These are phyloP conservation scores for Populus tomentosa DNA, from an alignment of 441 rosid species.

Conservation along the genomic window DNA sequence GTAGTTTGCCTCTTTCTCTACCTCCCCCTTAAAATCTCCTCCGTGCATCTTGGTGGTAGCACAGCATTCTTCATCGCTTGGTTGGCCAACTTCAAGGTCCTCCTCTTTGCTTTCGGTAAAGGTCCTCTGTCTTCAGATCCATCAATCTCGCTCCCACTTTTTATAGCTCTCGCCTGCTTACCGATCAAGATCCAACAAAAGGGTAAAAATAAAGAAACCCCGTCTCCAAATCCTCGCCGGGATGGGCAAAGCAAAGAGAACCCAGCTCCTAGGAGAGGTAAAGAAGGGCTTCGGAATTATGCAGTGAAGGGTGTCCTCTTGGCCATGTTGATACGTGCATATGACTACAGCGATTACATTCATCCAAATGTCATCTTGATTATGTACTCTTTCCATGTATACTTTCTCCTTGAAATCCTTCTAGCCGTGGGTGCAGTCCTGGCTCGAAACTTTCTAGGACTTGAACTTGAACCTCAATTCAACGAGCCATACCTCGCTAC, in stretches of 20 bases:
- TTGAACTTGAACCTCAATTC: slow-evolving; percentile 63
- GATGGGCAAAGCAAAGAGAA: background rate
- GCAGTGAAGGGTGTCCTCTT: slow-evolving; percentile 22
- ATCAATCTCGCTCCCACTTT: slow-evolving; percentile 36
- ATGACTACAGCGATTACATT: slow-evolving; percentile 22
- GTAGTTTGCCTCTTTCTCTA: slow-evolving; percentile 32
- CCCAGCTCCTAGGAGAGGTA: background rate
- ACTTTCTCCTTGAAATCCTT: slow-evolving; percentile 26
- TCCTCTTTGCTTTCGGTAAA: slow-evolving; percentile 56
- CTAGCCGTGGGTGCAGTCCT: slow-evolving; percentile 22
- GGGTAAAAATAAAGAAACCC: slow-evolving; percentile 8
- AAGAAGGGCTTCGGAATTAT: slow-evolving; percentile 17
- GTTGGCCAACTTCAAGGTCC: slow-evolving; percentile 67
- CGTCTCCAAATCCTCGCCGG: background rate
- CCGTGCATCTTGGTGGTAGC: slow-evolving; percentile 31
- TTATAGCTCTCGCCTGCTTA: slow-evolving; percentile 46
- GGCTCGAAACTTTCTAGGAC: slow-evolving; percentile 36
- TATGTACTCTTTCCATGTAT: slow-evolving; percentile 37
- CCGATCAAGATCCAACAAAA: slow-evolving; percentile 37
- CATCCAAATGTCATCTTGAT: slow-evolving; percentile 25
- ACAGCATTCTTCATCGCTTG: slow-evolving; percentile 51
- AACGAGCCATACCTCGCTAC: slow-evolving; percentile 67
- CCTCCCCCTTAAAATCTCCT: slow-evolving; percentile 49
- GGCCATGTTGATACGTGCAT: slow-evolving; percentile 6
- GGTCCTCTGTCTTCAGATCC: slow-evolving; percentile 43